Evolutionary conservation across 306 rosid species (phyloP).

Genomic region (Gynostemma pentaphyllum): DNA sequence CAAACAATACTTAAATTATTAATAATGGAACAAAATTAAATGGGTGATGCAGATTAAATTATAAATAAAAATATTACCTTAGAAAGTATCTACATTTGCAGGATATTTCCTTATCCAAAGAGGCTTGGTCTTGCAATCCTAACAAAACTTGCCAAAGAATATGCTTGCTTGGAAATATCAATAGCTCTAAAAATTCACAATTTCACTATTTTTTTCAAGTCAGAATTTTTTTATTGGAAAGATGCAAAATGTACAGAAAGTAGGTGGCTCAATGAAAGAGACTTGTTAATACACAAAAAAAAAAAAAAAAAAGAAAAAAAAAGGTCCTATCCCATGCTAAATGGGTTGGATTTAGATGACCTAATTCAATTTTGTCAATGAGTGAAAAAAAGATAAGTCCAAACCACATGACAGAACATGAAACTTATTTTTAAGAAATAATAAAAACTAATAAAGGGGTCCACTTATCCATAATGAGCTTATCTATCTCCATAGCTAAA

Average conservation of each 20-base stretch:
- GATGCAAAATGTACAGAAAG: constrained; percentile 1
- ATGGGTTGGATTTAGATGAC: not conserved
- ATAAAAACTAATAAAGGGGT: constrained; percentile 9
- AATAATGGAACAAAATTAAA: too few species aligned
- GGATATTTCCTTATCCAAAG: not conserved
- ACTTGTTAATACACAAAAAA: not conserved
- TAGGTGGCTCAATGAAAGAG: constrained; percentile 1
- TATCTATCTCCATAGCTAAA: constrained; percentile 12
- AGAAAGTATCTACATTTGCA: not conserved
- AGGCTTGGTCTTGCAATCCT: not conserved
- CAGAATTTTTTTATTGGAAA: not conserved
- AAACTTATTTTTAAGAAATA: not conserved
- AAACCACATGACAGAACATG: constrained; percentile 6
- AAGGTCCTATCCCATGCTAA: not conserved
- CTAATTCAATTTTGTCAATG: not conserved
- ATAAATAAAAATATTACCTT: not conserved
- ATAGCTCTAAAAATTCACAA: not conserved
- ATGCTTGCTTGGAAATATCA: not conserved
- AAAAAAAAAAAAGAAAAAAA: too few species aligned
- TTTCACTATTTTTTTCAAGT: not conserved
- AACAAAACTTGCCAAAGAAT: not conserved
- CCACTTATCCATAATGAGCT: constrained; percentile 33
- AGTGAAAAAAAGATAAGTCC: constrained; percentile 5
- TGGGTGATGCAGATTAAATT: not conserved
- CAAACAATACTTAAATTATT: too few species aligned